These are phyloP conservation scores for Rhodamnia argentea DNA, from an alignment of 345 rosid genomes.

Conservation along the genomic window DNA sequence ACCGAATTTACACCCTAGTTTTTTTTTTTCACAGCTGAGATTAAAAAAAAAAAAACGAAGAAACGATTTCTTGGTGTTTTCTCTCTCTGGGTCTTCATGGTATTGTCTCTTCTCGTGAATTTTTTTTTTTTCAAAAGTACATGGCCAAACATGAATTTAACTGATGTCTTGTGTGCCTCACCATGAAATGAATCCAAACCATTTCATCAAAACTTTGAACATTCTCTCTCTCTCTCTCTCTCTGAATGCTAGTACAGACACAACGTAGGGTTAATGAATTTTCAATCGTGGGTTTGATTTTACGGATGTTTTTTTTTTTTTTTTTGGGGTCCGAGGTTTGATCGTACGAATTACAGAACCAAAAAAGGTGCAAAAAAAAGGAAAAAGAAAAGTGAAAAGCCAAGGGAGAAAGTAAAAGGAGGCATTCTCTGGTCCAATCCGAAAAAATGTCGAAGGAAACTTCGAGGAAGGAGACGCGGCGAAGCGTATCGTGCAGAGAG, in stretches of 20 bases:
- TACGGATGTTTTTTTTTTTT: too few species aligned
- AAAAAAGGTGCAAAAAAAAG: background rate
- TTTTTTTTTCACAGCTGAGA: background rate
- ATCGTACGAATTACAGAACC: background rate
- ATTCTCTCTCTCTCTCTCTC: background rate
- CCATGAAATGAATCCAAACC: background rate
- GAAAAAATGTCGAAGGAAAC: background rate
- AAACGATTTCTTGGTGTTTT: background rate
- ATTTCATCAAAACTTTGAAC: background rate
- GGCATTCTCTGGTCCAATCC: background rate
- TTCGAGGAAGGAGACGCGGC: background rate
- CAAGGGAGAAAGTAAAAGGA: background rate
- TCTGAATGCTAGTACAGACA: background rate
- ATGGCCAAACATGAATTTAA: background rate
- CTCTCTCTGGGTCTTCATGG: background rate
- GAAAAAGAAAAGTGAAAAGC: background rate
- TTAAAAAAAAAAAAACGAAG: background rate
- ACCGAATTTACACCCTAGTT: too few species aligned
- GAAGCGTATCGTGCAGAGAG: background rate
- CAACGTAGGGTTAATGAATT: background rate
- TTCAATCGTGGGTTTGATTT: background rate
- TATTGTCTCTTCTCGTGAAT: background rate
- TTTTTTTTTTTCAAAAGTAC: background rate
- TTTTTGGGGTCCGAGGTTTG: background rate
- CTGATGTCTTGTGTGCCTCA: background rate